Percentiles rank a stretch among this genome's conserved stretches.
Evolutionary conservation across 2,329 filamentous ascomycete species (phyloP).

Genomic region (Monilinia fructigena): DNA sequence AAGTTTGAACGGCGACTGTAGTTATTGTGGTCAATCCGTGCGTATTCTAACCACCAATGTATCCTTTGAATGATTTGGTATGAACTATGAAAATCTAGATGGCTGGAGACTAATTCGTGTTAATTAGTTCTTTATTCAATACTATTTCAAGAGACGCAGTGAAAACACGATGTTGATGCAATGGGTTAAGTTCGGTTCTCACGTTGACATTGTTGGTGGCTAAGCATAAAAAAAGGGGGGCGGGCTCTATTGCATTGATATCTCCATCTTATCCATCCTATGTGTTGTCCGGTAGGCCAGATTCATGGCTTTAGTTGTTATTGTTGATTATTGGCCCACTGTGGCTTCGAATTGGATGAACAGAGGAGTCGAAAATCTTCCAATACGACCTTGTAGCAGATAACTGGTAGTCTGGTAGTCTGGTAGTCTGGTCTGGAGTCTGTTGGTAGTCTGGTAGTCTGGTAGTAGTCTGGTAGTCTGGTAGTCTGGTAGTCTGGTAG

Average conservation of each 20-base stretch:
- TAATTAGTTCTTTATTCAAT: neutral
- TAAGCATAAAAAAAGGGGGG: neutral
- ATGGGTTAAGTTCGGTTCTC: neutral
- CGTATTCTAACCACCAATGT: no score
- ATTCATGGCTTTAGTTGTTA: neutral
- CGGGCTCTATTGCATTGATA: constrained; percentile 8
- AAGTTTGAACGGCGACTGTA: neutral
- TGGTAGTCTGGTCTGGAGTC: no score
- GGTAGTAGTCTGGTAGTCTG: neutral
- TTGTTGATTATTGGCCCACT: neutral
- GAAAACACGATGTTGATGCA: neutral
- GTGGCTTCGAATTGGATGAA: neutral
- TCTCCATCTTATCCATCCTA: neutral
- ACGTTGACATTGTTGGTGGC: neutral
- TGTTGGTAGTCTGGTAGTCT: no score
- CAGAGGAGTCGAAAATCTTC: no score
- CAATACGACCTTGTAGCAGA: no score
- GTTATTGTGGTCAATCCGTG: neutral
- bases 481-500: neutral
- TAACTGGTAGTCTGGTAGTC: no score
- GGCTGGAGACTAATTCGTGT: neutral
- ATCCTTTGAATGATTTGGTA: no score
- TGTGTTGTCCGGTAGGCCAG: neutral
- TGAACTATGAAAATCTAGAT: no score
- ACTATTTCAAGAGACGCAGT: neutral